Conservation (phyloP, 2,329 filamentous ascomycete genomes). For the Sporothrix luriei region DNA sequence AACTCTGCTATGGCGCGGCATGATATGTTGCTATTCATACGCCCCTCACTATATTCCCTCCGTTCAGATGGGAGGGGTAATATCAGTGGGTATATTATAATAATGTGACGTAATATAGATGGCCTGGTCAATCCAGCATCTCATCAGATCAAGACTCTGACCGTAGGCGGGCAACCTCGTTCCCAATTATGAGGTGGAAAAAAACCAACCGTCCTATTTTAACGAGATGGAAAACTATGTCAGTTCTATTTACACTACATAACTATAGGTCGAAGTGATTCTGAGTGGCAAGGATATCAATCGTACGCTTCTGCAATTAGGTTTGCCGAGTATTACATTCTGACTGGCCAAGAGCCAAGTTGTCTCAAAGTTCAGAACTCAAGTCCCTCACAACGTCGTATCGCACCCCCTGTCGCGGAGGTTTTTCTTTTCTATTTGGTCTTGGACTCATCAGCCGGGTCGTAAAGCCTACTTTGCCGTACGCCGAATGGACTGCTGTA, state of each 20-base stretch:
- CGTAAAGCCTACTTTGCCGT: not conserved
- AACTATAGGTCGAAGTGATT: too few species aligned
- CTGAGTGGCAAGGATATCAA: too few species aligned
- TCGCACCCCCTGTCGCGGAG: not conserved
- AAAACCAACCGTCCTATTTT: too few species aligned
- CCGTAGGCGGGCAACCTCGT: not conserved
- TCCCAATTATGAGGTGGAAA: too few species aligned
- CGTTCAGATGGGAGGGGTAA: not conserved
- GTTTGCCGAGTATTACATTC: too few species aligned
- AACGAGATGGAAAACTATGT: too few species aligned
- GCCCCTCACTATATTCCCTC: not conserved
- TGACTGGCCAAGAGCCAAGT: too few species aligned
- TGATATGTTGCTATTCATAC: not conserved
- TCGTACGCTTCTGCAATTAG: too few species aligned
- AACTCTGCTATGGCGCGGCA: not conserved
- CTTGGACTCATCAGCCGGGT: not conserved
- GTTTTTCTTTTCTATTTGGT: slow-evolving; percentile 1
- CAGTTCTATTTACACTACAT: too few species aligned
- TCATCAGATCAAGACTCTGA: not conserved
- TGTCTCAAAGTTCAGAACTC: too few species aligned
- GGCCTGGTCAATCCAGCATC: not conserved
- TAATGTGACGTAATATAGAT: not conserved
- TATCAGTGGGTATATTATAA: not conserved
- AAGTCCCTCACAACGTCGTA: not conserved
- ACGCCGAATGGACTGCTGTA: not conserved